These are phyloP conservation scores for Diaporthe destruens DNA, from an alignment of 2,329 filamentous ascomycete species.

Conservation along the genomic window DNA sequence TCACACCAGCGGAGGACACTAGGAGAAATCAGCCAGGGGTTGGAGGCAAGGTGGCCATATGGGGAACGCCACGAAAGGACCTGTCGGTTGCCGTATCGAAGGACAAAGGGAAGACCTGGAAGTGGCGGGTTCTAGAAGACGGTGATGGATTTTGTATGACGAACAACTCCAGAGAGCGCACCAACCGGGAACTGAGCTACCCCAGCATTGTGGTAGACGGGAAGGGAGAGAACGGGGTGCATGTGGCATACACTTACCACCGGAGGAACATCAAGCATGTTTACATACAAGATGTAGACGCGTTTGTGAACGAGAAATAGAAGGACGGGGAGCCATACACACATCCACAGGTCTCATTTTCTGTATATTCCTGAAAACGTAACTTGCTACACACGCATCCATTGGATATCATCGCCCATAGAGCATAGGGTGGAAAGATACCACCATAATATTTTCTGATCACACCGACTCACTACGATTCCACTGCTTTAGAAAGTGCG, in stretches of 20 bases:
- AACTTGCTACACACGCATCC: too few relatives aligned
- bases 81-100: slow-evolving; percentile 52
- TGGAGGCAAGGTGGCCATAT: slow-evolving; percentile 55
- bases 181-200: slow-evolving; percentile 59
- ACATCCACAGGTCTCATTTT: neutral
- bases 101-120: slow-evolving; percentile 55
- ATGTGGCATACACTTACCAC: slow-evolving; percentile 59
- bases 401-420: too few relatives aligned
- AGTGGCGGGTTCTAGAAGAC: slow-evolving; percentile 55
- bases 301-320: slow-evolving; percentile 36
- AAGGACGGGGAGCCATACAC: neutral
- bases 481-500: too few relatives aligned
- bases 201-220: slow-evolving; percentile 54
- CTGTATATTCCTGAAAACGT: too few relatives aligned
- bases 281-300: slow-evolving; percentile 47
- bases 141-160: slow-evolving; percentile 61
- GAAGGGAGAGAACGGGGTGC: slow-evolving; percentile 43
- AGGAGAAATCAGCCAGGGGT: slow-evolving; percentile 53
- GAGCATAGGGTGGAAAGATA: too few relatives aligned
- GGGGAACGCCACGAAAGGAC: slow-evolving; percentile 56
- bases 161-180: slow-evolving; percentile 56
- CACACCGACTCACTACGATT: too few relatives aligned
- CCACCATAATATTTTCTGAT: too few relatives aligned
- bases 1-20: slow-evolving; percentile 55
- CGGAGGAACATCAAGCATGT: slow-evolving; percentile 58